Conservation (phyloP, 108 stramenopile genomes). For the Conticribra guillardii region DNA sequence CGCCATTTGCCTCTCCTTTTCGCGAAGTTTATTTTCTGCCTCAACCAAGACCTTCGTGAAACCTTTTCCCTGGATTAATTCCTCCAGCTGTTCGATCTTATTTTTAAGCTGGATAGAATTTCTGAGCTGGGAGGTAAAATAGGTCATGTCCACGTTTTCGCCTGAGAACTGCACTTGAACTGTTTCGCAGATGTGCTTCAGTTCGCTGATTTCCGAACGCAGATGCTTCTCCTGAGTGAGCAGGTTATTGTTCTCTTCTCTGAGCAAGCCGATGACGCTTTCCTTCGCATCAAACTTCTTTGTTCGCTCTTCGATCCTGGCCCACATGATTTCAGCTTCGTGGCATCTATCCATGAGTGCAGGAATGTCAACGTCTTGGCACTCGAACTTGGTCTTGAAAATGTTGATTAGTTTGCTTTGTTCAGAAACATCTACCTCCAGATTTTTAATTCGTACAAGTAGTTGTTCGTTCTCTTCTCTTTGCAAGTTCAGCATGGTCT, state of each 20-base stretch:
- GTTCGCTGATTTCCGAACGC: slow-evolving; percentile 17
- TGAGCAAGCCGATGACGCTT: slow-evolving; percentile 9
- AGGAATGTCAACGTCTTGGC: slow-evolving; percentile 2
- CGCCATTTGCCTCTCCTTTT: slow-evolving; percentile 7
- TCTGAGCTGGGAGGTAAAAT: slow-evolving; percentile 19
- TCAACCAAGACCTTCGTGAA: slow-evolving; percentile 4
- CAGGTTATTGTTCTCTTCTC: slow-evolving; percentile 23
- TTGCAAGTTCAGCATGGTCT: slow-evolving; percentile 7
- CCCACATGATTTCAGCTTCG: slow-evolving; percentile 23
- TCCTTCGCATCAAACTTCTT: slow-evolving; percentile 18
- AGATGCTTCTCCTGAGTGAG: slow-evolving; percentile 11
- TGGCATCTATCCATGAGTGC: slow-evolving; percentile 16
- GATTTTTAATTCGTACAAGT: slow-evolving; percentile 1
- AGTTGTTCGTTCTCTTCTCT: not conserved
- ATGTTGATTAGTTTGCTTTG: slow-evolving; percentile 1
- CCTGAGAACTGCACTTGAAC: slow-evolving; percentile 17
- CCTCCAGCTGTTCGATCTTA: slow-evolving; percentile 11
- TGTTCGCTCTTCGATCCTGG: slow-evolving; percentile 26
- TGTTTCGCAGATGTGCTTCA: slow-evolving; percentile 11
- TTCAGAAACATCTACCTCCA: not conserved
- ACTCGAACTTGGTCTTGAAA: slow-evolving; percentile 4
- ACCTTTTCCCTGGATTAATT: slow-evolving; percentile 16
- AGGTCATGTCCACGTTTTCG: slow-evolving; percentile 28
- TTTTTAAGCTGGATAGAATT: slow-evolving; percentile 28
- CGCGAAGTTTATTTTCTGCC: slow-evolving; percentile 8